Base-by-base conservation (phyloP, 495 filamentous ascomycete genomes). In the Neurospora tetraspora region DNA sequence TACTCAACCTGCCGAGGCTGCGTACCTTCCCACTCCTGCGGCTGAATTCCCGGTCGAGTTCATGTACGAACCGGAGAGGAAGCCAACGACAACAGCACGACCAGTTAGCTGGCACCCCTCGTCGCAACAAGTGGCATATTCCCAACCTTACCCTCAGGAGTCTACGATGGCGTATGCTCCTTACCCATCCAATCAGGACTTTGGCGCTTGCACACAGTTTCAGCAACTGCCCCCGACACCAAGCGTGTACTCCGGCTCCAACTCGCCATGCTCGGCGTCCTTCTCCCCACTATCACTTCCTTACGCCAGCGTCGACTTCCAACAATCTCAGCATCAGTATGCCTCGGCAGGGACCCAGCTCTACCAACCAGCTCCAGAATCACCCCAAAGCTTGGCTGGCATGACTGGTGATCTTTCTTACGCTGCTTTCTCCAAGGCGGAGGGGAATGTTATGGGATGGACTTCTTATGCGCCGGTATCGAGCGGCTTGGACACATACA, bases 21-120 rank as follows among this genome's bases (percentile, higher is more conserved):
- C 76, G 38, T 76, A 81, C 12, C 69, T 82, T 18, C 77, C 82
- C 20, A 76, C 77, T 8, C 79, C 74, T 5, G 73, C 75, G n/a
- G 74, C 73, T 34, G 74, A 78, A 73, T 71, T 76, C 69, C 72
- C 77, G 73, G 75, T 74, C 80, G 73, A 80, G 73, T 61, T 77
- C 74, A 71, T 76, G 71, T 73, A 81, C 71, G 78, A 81, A 37
- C 74, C 74, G n/a, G 74, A 79, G 59, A 78, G 73, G 73, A 79
- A 75, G 69, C 80, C 76, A 71, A 78, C 5, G 27, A 34, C 73
- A 59, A 79, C 91, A 71, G 78, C 73, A 65, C 80, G 91, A 16
- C 91, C 91, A 27, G 86, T 89, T 36, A 92, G 90, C 77, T 93
- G 91, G 91, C 91, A 93, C 79, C 89, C 91, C 14, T 83, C 83